Percentiles rank a stretch among this genome's conserved stretches.
Conservation (phyloP, 495 filamentous ascomycete genomes). For the Penicillium mononematosum region DNA sequence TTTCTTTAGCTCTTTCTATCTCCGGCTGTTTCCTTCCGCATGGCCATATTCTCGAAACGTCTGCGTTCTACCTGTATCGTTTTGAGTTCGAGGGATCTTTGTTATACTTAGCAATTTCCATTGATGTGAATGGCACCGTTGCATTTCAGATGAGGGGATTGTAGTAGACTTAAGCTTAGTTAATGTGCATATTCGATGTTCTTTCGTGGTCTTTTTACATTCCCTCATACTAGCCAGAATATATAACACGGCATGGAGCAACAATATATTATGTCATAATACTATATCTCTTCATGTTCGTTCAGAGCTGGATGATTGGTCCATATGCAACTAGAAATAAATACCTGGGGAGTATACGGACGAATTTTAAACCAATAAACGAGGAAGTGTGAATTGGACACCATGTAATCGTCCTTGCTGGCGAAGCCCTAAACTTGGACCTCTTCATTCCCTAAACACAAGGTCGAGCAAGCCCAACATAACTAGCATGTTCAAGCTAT, state of each 20-base stretch:
- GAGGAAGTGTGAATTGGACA: background rate
- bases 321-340: background rate
- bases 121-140: constrained; percentile 9
- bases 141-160: background rate
- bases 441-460: background rate
- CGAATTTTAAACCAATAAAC: too few species aligned
- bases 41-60: background rate
- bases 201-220: background rate
- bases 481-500: background rate
- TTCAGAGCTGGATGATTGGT: background rate
- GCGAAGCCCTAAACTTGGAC: background rate
- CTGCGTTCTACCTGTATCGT: constrained; percentile 18
- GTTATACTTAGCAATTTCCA: constrained; percentile 14
- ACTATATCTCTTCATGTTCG: too few species aligned
- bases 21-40: constrained; percentile 1
- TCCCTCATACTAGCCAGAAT: background rate
- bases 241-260: background rate
- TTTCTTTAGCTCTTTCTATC: constrained; percentile 4
- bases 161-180: background rate
- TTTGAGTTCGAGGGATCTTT: constrained; percentile 22
- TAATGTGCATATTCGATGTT: background rate
- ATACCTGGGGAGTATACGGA: too few species aligned
- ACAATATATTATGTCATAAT: background rate
- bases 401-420: background rate
- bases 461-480: background rate